Evolutionary conservation across 345 rosid genomes (phyloP), one percentile per base, ranked within the genome.

Genomic region (Brassica rapa): DNA sequence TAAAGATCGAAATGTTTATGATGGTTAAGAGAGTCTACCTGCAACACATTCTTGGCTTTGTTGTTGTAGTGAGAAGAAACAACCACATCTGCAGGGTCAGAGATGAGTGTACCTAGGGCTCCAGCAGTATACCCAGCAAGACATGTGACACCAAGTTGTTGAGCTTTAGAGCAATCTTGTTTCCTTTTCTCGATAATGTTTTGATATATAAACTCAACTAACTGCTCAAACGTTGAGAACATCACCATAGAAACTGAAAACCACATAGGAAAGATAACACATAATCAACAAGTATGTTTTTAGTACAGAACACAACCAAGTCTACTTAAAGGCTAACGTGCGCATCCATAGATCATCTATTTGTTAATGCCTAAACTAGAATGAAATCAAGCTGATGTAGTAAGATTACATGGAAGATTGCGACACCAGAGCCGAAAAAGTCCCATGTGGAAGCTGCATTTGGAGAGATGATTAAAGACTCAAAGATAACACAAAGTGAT

Each of bases 211-310:
- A 88, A 78, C 73, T 85, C 89, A 23, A 87, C 87, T 1, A 90
- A 89, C 75, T 90, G 91, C 88, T 90, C 93, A 77, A 90, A 89
- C n/a, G 93, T 86, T 2, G 88, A 85, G 86, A 90, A 90, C 90
- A 88, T 88, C 37, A 87, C 87, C 87, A 84, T 82, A 29, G 90
- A 84, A 78, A 86, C 96, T 90, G 91, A 75, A 75, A 72, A 78
- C 33, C 19, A 81, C 15, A 66, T 1, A 59, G 9, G n/a, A 64
- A 6, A 55, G 6, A 74, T 19, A 2, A 49, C 55, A 15, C 15
- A 63, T 6, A 64, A 57, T 70, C 33, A 75, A 24, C 76, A 70
- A 68, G 24, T 23, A 68, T 60, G 49, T 1, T 62, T 49, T 24
- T 67, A 55, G 77, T 23, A 79, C 25, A 46, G 15, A 46, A 72